Base-by-base conservation (phyloP, 352 stramenopile species). In the Phytophthora brassicae region DNA sequence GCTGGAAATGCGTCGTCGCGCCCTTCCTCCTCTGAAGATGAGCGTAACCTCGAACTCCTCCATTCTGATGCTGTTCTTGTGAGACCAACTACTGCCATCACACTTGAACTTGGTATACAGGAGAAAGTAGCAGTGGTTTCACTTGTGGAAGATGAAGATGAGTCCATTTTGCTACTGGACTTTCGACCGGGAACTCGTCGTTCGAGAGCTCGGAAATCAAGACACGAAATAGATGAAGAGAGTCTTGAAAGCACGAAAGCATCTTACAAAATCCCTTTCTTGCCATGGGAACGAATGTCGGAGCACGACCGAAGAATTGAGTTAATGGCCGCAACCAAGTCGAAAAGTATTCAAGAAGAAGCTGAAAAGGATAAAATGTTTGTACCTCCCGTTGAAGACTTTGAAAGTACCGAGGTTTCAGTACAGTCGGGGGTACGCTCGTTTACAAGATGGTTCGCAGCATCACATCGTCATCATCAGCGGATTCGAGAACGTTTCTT, bases 371-470 rank as follows among this genome's bases (percentile, higher is more conserved):
- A 88, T n/a, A 58, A 59, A 3, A 50, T 89, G 2, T 22, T 64
- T 1, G 46, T 90, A 6, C 82, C 82, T 2, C 60, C 53, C 4
- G 48, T 72, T 5, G 47, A 66, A n/a, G 82, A 88, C 23, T 86
- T 90, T 41, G 63, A 75, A 0, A 77, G 57, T 46, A 17, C 46
- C 4, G 75, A 92, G 23, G 50, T 80, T 31, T 75, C 76, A 29
- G 56, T 80, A 0, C 76, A 86, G 31, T 38, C 83, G 4, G 64
- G 47, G 20, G 56, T 87, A n/a, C 70, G 74, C 28, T 59, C 69
- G 16, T 90, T 90, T 49, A 77, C 64, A 4, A 75, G 75, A 16
- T 92, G 80, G 82, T 92, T 86, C 46, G 38, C 70, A 28, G 63
- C 77, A 11, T 75, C 36, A 13, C 63, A 75, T 13, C 60, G 75